Conservation (phyloP, 805 yeast species). For the Wickerhamiella occidentalis region DNA sequence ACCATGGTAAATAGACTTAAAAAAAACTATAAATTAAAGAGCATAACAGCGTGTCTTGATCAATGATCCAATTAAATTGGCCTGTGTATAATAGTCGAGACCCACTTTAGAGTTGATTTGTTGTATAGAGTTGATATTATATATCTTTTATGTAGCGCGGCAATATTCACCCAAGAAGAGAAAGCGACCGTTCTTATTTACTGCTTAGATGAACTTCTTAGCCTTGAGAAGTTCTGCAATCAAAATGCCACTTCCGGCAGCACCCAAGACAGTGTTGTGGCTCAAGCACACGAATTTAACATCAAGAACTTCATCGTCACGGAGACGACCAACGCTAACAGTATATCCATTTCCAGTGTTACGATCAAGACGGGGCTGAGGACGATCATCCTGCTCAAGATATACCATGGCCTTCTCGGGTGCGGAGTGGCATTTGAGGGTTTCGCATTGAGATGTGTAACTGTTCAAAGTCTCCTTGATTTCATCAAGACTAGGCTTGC, state of each 20-base stretch:
- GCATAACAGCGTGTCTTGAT: too few relatives aligned
- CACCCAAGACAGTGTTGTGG: constrained; percentile 95
- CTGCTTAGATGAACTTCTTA: constrained; percentile 54
- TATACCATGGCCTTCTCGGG: constrained; percentile 88
- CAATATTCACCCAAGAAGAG: too few relatives aligned
- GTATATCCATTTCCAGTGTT: constrained; percentile 91
- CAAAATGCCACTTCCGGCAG: constrained; percentile 95
- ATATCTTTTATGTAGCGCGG: too few relatives aligned
- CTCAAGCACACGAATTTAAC: constrained; percentile 94
- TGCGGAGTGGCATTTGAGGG: constrained; percentile 77
- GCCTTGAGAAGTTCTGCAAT: constrained; percentile 84
- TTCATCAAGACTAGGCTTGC: constrained; percentile 75
- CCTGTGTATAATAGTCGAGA: too few relatives aligned
- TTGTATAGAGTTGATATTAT: too few relatives aligned
- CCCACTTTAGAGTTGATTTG: too few relatives aligned
- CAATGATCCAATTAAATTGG: too few relatives aligned
- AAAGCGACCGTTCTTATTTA: too few relatives aligned
- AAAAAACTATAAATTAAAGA: too few relatives aligned
- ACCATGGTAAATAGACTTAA: too few relatives aligned
- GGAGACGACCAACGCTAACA: constrained; percentile 87
- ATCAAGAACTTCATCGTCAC: constrained; percentile 88
- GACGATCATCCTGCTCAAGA: constrained; percentile 82
- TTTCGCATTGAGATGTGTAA: constrained; percentile 72
- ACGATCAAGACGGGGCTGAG: constrained; percentile 96
- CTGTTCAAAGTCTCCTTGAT: constrained; percentile 57